A percentile compares a stretch with the other conserved stretches of the same genome.
These are phyloP conservation scores for Colletotrichum nymphaeae DNA, from an alignment of 2,329 filamentous ascomycete genomes.

Conservation along the genomic window DNA sequence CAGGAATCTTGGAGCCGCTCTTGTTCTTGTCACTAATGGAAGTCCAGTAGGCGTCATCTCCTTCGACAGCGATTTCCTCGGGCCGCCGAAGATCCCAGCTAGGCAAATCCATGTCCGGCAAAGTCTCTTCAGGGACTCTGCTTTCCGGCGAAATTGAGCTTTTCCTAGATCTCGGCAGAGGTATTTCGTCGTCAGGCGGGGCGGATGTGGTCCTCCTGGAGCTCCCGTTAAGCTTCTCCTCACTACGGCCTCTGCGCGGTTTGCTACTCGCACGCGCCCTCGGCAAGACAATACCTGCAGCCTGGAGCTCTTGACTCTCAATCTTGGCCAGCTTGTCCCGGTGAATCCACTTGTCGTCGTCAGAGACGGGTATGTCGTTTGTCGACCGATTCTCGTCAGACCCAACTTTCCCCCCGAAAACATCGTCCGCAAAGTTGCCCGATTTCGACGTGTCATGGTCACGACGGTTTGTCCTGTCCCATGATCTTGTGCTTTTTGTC, in stretches of 20 bases:
- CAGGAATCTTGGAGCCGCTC: slow-evolving; percentile 78
- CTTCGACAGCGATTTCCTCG: slow-evolving; percentile 78
- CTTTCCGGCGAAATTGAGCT: slow-evolving; percentile 55
- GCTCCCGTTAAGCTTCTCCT: slow-evolving; percentile 44
- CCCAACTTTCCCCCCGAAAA: slow-evolving; percentile 32
- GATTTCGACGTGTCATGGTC: slow-evolving; percentile 38
- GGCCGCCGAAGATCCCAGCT: slow-evolving; percentile 80
- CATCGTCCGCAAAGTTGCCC: slow-evolving; percentile 44
- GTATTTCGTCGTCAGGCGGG: slow-evolving; percentile 23
- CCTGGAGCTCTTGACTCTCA: slow-evolving; percentile 83
- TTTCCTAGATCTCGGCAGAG: slow-evolving; percentile 49
- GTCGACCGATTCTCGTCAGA: slow-evolving; percentile 41
- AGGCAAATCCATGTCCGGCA: slow-evolving; percentile 54
- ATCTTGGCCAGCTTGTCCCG: slow-evolving; percentile 86
- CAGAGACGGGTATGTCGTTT: slow-evolving; percentile 42
- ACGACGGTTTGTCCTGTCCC: slow-evolving; percentile 31
- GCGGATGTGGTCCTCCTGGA: slow-evolving; percentile 43
- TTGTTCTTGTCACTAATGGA: slow-evolving; percentile 61
- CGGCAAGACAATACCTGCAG: slow-evolving; percentile 76
- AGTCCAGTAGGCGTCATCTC: slow-evolving; percentile 63
- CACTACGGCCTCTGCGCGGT: slow-evolving; percentile 56
- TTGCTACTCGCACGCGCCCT: slow-evolving; percentile 65
- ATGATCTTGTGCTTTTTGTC: slow-evolving; percentile 28
- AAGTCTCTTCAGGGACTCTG: slow-evolving; percentile 50
- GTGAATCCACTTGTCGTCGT: slow-evolving; percentile 83